Base-by-base conservation (phyloP, 257 asterid genomes). In the Fraxinus anomala region DNA sequence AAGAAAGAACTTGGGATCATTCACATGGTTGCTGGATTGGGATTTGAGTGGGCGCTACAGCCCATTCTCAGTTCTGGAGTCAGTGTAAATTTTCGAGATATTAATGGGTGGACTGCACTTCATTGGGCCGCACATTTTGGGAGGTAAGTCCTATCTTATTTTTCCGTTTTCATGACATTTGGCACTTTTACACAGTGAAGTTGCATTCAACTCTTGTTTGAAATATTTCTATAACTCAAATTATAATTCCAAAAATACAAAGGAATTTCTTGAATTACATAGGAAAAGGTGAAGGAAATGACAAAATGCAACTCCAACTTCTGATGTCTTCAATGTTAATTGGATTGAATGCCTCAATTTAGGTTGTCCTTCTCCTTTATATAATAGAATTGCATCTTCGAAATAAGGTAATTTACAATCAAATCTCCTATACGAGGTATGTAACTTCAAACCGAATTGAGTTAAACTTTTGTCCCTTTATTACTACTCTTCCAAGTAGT, bases 81-180 rank as follows among this genome's bases (percentile, higher is more conserved):
- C 74, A 81, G 91, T 76, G 83, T 90, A 66, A 91, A 93, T 77
- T 96, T 89, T 81, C 98, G 99, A 19, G 99, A 96, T 81, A 84
- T 87, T 65, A 89, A 84, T 79, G 99, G 97, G 75, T 93, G 98
- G 98, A 93, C 98, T 61, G 98, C 99, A 16, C 97, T 96, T 76
- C 99, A 96, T 81, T 96, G 98, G 97, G 99, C 99, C 24, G 99
- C 99, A 70, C 91, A 88, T 72, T 96, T 91, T 83, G 99, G 99
- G 75, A 89, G 98, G 99, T 93, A 84, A 79, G 73, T 61, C 74
- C 59, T 79, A 49, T 21, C 72, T 83, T 73, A 19, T 71, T 80
- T 37, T 49, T 23, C 30, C 33, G 8, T 56, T 56, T 56, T 56
- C 66, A 56, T 56, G 66, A 56, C 26, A 56, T 47, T 47, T n/a